Conservation (phyloP, 2,329 filamentous ascomycete species). For the Fusarium musae region DNA sequence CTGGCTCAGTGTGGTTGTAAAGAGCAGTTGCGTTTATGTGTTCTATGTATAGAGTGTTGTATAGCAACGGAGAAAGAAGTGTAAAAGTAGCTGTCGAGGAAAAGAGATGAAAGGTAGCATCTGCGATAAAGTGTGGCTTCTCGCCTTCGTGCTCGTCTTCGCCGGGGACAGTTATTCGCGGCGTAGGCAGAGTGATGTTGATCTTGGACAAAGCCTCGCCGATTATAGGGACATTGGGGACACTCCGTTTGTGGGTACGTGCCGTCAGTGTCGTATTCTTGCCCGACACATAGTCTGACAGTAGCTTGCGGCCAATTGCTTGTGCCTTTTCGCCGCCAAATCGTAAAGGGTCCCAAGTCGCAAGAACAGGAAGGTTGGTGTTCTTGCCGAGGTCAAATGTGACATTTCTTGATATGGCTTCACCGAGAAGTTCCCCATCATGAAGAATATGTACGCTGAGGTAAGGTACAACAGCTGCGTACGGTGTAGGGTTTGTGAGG, state of each 20-base stretch:
- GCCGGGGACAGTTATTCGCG: conserved; percentile 70
- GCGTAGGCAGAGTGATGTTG: conserved; percentile 76
- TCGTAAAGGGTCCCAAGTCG: conserved; percentile 76
- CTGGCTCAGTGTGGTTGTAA: conserved; percentile 81
- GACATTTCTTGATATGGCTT: conserved; percentile 74
- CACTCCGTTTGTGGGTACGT: conserved; percentile 74
- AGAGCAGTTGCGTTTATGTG: conserved; percentile 85
- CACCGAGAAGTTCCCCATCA: conserved; percentile 79
- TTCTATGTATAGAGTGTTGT: conserved; percentile 81
- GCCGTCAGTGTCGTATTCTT: conserved; percentile 84
- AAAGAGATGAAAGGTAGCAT: conserved; percentile 87
- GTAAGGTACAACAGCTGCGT: conserved; percentile 84
- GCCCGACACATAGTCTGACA: conserved; percentile 90
- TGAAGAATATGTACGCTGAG: conserved; percentile 79
- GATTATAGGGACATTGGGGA: conserved; percentile 78
- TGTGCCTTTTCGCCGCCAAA: conserved; percentile 71
- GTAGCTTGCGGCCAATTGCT: conserved; percentile 73
- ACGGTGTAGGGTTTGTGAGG: conserved; percentile 89
- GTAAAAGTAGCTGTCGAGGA: conserved; percentile 88
- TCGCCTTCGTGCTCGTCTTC: conserved; percentile 48
- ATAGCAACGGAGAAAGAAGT: conserved; percentile 79
- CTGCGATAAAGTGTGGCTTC: conserved; percentile 77
- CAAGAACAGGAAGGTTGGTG: conserved; percentile 72
- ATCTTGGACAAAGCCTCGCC: conserved; percentile 79
- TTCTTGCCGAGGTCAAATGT: conserved; percentile 77